These are phyloP conservation scores for Polytrichum formosum DNA, from an alignment of 225 moss, liverwort and hornwort genomes.

Conservation along the genomic window DNA sequence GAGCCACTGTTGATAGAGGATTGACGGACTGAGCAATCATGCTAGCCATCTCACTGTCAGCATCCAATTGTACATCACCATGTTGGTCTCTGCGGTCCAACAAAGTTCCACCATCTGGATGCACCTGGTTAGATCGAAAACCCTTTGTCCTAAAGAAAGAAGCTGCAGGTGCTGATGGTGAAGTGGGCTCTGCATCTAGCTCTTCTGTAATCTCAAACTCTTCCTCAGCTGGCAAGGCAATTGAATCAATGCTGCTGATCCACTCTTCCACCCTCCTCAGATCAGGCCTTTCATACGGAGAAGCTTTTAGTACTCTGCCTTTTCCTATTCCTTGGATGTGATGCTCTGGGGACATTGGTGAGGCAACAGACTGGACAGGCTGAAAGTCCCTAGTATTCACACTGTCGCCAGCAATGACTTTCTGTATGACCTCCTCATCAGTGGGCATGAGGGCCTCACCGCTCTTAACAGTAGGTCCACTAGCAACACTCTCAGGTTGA, in stretches of 20 bases:
- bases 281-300: constrained; percentile 29
- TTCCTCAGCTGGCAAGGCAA: constrained; percentile 37
- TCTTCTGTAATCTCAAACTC: constrained; percentile 32
- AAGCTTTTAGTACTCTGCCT: constrained; percentile 14
- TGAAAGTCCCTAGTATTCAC: constrained; percentile 7
- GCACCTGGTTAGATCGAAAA: constrained; percentile 32
- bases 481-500: constrained; percentile 33
- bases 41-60: constrained; percentile 74
- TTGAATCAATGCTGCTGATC: constrained; percentile 61
- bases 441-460: constrained; percentile 22
- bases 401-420: constrained; percentile 2
- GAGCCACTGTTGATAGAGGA: constrained; percentile 77
- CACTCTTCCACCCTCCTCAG: constrained; percentile 79
- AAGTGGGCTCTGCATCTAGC: constrained; percentile 34
- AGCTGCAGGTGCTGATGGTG: constrained; percentile 59
- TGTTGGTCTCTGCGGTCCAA: constrained; percentile 28
- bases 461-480: constrained; percentile 22
- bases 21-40: constrained; percentile 72
- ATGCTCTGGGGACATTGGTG: background rate
- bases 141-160: constrained; percentile 42
- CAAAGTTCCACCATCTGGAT: constrained; percentile 26
- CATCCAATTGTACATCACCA: constrained; percentile 39
- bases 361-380: constrained; percentile 16
- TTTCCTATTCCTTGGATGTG: background rate
- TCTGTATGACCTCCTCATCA: constrained; percentile 13